These are phyloP conservation scores for Cronartium ribicola DNA, from an alignment of 1,284 basidiomycete species.

Conservation along the genomic window DNA sequence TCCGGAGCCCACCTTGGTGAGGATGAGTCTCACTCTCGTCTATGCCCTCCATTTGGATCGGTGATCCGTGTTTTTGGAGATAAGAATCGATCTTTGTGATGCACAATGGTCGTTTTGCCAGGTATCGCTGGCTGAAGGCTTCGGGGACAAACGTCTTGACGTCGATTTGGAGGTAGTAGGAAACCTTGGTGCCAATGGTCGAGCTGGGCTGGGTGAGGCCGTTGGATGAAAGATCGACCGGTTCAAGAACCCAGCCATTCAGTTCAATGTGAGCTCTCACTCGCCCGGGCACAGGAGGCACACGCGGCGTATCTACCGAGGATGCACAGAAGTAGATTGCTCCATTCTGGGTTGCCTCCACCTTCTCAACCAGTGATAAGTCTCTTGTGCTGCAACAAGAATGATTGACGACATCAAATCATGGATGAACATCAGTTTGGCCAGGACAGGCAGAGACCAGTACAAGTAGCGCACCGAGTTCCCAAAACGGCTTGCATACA, in stretches of 20 bases:
- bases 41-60: slow-evolving; percentile 44
- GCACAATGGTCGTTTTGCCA: slow-evolving; percentile 46
- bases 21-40: slow-evolving; percentile 42
- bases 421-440: not conserved
- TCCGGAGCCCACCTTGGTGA: slow-evolving; percentile 9
- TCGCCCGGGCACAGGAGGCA: slow-evolving; percentile 47
- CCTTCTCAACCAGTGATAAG: slow-evolving; percentile 48
- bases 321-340: slow-evolving; percentile 48
- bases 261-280: slow-evolving; percentile 47
- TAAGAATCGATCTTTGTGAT: slow-evolving; percentile 48
- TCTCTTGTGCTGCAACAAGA: slow-evolving; percentile 45
- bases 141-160: slow-evolving; percentile 47
- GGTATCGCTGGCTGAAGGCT: slow-evolving; percentile 45
- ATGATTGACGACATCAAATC: not conserved
- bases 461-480: slow-evolving; percentile 39
- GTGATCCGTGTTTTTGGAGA: slow-evolving; percentile 45
- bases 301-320: slow-evolving; percentile 47
- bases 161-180: slow-evolving; percentile 47
- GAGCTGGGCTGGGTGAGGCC: slow-evolving; percentile 1
- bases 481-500: slow-evolving; percentile 47
- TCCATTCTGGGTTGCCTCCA: slow-evolving; percentile 45
- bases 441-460: not conserved
- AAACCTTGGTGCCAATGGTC: slow-evolving; percentile 37
- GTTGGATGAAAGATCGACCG: slow-evolving; percentile 21
- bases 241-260: slow-evolving; percentile 48